These are phyloP conservation scores for Candida frijolesensis DNA, from an alignment of 1,139 yeast genomes.

Conservation along the genomic window DNA sequence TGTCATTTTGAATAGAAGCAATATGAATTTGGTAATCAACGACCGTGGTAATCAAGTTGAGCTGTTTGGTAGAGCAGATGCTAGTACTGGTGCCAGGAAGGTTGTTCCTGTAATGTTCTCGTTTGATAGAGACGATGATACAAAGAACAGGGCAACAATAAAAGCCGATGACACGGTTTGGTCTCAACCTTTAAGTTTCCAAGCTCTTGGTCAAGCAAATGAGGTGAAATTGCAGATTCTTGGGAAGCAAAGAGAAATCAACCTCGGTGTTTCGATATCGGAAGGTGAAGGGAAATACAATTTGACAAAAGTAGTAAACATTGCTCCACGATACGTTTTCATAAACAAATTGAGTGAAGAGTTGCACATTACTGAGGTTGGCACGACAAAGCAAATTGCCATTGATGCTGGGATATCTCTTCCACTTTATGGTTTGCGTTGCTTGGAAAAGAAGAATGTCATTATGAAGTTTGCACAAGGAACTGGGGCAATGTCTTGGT, in stretches of 20 bases:
- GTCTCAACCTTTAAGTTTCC: conserved; percentile 80
- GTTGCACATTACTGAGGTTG: conserved; percentile 69
- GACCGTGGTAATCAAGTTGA: conserved; percentile 60
- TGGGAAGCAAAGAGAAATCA: conserved; percentile 65
- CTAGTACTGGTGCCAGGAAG: conserved; percentile 24
- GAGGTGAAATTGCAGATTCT: conserved; percentile 64
- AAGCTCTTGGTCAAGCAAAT: conserved; percentile 82
- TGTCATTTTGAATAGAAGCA: conserved; percentile 78
- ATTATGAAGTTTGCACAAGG: conserved; percentile 60
- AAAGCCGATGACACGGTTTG: conserved; percentile 72
- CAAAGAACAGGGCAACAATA: conserved; percentile 69
- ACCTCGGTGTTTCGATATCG: conserved; percentile 70
- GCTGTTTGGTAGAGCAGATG: conserved; percentile 27
- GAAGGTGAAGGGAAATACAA: conserved; percentile 91
- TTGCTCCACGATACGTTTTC: conserved; percentile 82
- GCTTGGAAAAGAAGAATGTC: conserved; percentile 53
- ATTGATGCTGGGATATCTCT: conserved; percentile 51
- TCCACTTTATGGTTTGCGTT: conserved; percentile 70
- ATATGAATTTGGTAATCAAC: conserved; percentile 58
- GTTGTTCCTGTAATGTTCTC: conserved; percentile 80
- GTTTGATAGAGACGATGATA: conserved; percentile 60
- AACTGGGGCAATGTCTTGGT: conserved; percentile 60
- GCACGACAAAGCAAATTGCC: conserved; percentile 49
- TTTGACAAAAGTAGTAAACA: conserved; percentile 72
- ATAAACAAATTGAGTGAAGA: conserved; percentile 61